These are phyloP conservation scores for Mycena amicta DNA, from an alignment of 768 basidiomycete genomes.

Conservation along the genomic window DNA sequence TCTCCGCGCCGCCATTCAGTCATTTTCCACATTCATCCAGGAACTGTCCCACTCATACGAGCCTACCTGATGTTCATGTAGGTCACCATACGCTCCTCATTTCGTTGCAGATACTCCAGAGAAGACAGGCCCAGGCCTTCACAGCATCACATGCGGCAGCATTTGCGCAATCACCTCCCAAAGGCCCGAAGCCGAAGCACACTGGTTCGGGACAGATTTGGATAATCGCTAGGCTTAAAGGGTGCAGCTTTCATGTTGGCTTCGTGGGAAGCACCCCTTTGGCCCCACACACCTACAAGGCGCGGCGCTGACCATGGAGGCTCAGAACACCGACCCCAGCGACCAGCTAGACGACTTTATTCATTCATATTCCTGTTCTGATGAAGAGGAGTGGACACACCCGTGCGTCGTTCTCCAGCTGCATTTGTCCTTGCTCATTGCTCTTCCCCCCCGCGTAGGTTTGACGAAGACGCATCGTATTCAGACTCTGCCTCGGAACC, in stretches of 20 bases:
- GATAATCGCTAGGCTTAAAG: constrained; percentile 23
- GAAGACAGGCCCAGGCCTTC: background rate
- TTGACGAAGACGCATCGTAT: constrained; percentile 15
- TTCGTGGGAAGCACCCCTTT: constrained; percentile 22
- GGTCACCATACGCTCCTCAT: too few relatives aligned
- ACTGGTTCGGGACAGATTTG: constrained; percentile 18
- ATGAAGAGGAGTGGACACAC: constrained; percentile 1
- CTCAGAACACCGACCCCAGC: constrained; percentile 7
- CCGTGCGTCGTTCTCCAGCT: constrained; percentile 7
- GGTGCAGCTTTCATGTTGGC: constrained; percentile 18
- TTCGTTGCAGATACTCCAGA: too few relatives aligned
- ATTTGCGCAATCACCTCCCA: constrained; percentile 15
- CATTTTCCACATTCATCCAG: background rate
- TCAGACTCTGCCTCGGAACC: constrained; percentile 19
- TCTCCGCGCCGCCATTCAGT: background rate
- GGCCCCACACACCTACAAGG: constrained; percentile 16
- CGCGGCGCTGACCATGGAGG: constrained; percentile 12
- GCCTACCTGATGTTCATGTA: too few relatives aligned
- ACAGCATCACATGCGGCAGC: constrained; percentile 14
- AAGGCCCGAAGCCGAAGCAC: constrained; percentile 19
- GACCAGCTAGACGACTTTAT: constrained; percentile 24
- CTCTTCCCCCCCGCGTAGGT: constrained; percentile 6
- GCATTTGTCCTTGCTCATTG: background rate
- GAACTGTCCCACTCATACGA: too few relatives aligned
- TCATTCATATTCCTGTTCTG: constrained; percentile 20